Percentiles rank a stretch among this genome's conserved stretches.
These are phyloP conservation scores for Discostella stelligera DNA, from an alignment of 352 stramenopile species.

Conservation along the genomic window DNA sequence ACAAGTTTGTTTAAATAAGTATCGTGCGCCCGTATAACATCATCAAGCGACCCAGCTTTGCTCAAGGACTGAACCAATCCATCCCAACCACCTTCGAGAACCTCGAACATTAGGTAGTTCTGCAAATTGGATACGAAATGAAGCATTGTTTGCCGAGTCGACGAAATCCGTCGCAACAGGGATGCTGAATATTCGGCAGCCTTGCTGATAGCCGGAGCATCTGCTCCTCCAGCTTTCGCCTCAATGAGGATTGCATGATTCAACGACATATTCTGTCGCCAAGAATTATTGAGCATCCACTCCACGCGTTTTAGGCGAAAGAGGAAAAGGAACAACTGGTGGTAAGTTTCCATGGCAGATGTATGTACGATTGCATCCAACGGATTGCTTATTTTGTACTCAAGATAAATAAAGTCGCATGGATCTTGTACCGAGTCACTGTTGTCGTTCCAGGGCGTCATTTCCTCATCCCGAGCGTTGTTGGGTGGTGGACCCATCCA, in stretches of 20 bases:
- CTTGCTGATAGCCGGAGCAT: constrained; percentile 42
- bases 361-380: constrained; percentile 78
- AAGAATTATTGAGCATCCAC: constrained; percentile 92
- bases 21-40: constrained; percentile 93
- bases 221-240: constrained; percentile 48
- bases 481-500: constrained; percentile 46
- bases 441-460: constrained; percentile 43
- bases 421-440: constrained; percentile 47
- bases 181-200: constrained; percentile 44
- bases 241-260: constrained; percentile 85
- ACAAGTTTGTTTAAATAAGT: constrained; percentile 89
- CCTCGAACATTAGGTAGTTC: constrained; percentile 99
- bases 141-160: constrained; percentile 96
- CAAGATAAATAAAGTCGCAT: constrained; percentile 92
- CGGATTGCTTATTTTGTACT: constrained; percentile 82
- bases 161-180: constrained; percentile 90
- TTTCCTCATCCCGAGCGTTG: constrained; percentile 18
- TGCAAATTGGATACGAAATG: constrained; percentile 97
- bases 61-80: constrained; percentile 88
- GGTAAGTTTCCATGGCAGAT: constrained; percentile 72
- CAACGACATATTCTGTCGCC: constrained; percentile 94
- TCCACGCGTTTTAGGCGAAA: constrained; percentile 83
- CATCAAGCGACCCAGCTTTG: constrained; percentile 90
- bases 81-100: constrained; percentile 89
- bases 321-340: constrained; percentile 81